Evolutionary conservation across 108 stramenopile genomes (phyloP), one percentile per base, ranked within the genome.

Genomic region (Epipyxis sp.): DNA sequence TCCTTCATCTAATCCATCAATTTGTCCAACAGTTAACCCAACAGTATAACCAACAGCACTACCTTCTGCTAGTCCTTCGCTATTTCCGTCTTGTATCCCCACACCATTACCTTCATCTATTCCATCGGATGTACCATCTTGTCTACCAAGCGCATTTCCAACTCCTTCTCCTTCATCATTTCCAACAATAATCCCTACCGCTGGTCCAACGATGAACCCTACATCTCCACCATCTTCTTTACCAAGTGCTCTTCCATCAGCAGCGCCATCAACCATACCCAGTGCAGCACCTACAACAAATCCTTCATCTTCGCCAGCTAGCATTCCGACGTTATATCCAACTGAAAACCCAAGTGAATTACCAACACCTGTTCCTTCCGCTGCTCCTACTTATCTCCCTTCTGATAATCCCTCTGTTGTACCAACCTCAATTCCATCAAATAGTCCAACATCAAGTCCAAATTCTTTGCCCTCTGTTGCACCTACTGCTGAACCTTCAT

Each of bases 91-190:
- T 16, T 16, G 54, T 25, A n/a, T n/a, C n/a, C n/a, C n/a, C n/a
- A n/a, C n/a, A n/a, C n/a, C n/a, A n/a, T 57, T 25, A 25, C 25
- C 54, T 57, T 57, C 54, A 25, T 57, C 54, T 57, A 25, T 25
- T 57, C 25, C 54, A 25, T 57, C 54, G 25, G 25, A 25, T 68
- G 20, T 40, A 40, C 25, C 67, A 25, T 40, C 67, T 68, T 40
- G 20, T 68, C 25, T 25, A 25, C 20, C 67, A 40, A 25, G 20
- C 25, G 20, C 67, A 25, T 68, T 20, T 68, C 41, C 67, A 25
- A 40, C n/a, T n/a, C 41, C 34, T 39, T 40, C 67, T 68, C 41
- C n/a, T 68, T 68, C 67, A 20, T 39, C 39, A 68, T 68, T 40
- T 40, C 25, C 39, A 68, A 68, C 67, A 68, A 25, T 40, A 68